A percentile compares a stretch with the other conserved stretches of the same genome.
Evolutionary conservation across 345 rosid species (phyloP).

Genomic region (Dipteronia dyeriana): DNA sequence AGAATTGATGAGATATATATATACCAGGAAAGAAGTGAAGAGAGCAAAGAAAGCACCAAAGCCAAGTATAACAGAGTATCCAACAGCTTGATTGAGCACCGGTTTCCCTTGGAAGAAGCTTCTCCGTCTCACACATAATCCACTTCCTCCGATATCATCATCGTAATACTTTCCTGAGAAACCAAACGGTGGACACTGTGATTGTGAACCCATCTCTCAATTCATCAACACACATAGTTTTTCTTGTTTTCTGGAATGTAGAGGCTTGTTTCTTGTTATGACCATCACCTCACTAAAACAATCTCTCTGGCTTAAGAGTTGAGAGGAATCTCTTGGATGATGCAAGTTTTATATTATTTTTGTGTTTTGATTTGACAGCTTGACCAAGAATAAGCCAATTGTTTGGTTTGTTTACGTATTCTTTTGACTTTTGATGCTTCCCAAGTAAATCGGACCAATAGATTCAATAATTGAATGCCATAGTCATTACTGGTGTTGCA

Average conservation of each 20-base stretch:
- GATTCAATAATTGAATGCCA: not conserved
- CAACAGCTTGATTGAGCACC: slow-evolving; percentile 75
- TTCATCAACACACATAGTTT: not conserved
- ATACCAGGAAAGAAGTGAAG: slow-evolving; percentile 84
- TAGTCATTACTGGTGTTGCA: no score
- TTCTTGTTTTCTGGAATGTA: not conserved
- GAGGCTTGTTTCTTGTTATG: not conserved
- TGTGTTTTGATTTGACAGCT: not conserved
- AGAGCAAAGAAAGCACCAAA: slow-evolving; percentile 91
- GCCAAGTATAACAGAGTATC: slow-evolving; percentile 83
- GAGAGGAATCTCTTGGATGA: slow-evolving; percentile 1
- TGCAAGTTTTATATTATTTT: not conserved
- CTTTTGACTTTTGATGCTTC: not conserved
- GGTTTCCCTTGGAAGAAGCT: slow-evolving; percentile 74
- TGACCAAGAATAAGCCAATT: not conserved
- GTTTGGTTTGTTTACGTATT: not conserved
- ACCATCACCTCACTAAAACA: not conserved
- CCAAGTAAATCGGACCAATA: not conserved
- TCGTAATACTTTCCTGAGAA: slow-evolving; percentile 70
- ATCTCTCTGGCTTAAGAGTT: not conserved
- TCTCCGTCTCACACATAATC: slow-evolving; percentile 56
- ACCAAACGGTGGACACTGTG: slow-evolving; percentile 70
- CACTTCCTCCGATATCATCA: slow-evolving; percentile 21
- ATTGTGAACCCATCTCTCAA: slow-evolving; percentile 16
- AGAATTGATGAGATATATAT: not conserved